phyloP scores from a whole-genome alignment of 371 early-diverging fungal species.

The Circinella minor region DNA sequence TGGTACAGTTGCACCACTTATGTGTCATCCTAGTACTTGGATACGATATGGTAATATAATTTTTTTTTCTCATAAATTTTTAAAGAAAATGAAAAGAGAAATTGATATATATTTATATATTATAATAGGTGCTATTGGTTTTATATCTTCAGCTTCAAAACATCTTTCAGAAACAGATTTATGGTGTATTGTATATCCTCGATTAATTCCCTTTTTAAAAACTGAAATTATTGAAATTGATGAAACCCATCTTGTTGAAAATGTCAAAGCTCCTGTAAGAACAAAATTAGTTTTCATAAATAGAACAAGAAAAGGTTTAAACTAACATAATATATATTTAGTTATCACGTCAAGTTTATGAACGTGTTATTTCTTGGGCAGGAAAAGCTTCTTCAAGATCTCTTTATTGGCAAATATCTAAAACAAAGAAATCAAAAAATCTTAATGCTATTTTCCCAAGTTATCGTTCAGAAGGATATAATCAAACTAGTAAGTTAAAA shows the following conservation, averaged over 20 bases:
- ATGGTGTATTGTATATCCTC: conserved; percentile 81
- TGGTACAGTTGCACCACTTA: conserved; percentile 69
- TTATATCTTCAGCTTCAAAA: conserved; percentile 71
- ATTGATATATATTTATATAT: no score
- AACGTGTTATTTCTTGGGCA: conserved; percentile 67
- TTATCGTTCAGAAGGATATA: background rate
- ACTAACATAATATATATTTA: conserved; percentile 11
- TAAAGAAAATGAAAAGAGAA: no score
- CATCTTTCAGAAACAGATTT: conserved; percentile 75
- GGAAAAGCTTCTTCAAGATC: conserved; percentile 55
- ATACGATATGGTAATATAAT: conserved; percentile 68
- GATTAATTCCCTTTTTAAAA: conserved; percentile 72
- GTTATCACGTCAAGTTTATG: conserved; percentile 62
- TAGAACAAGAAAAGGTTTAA: background rate
- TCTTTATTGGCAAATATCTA: conserved; percentile 53
- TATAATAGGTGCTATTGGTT: conserved; percentile 68
- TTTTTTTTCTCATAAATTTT: no score
- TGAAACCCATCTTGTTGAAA: conserved; percentile 62
- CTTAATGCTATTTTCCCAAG: background rate
- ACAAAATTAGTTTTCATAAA: background rate
- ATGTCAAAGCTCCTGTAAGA: conserved; percentile 72
- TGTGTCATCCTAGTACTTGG: conserved; percentile 87
- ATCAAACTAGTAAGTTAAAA: background rate
- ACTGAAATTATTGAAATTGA: conserved; percentile 72
- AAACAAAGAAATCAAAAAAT: background rate